Evolutionary conservation across 345 rosid species (phyloP).

Genomic region (Gossypium raimondii): DNA sequence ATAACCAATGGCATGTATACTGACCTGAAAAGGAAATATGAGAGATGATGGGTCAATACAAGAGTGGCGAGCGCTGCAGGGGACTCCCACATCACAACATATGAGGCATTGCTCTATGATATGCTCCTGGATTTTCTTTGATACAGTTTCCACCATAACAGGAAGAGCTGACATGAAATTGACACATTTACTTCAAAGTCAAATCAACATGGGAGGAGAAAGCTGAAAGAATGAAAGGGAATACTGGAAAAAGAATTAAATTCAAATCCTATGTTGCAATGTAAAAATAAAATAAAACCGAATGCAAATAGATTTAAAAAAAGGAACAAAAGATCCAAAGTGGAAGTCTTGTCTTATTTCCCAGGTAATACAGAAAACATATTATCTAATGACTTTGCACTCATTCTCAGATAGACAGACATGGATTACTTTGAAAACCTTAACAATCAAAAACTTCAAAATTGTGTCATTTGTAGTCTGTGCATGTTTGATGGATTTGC

Average conservation of each 20-base stretch:
- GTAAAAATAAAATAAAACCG: background rate
- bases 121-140: constrained; percentile 77
- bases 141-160: constrained; percentile 70
- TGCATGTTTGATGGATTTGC: constrained; percentile 2
- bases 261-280: background rate
- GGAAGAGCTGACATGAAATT: constrained; percentile 64
- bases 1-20: constrained; percentile 15
- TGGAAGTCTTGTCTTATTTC: background rate
- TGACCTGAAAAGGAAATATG: constrained; percentile 93
- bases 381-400: background rate
- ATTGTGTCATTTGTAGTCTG: background rate
- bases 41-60: constrained; percentile 87
- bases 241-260: background rate
- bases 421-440: background rate
- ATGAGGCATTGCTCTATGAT: constrained; percentile 79
- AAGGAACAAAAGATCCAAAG: background rate
- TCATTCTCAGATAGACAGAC: background rate
- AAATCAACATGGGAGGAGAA: constrained; percentile 12
- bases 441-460: background rate
- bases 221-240: background rate
- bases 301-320: too few species aligned
- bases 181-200: constrained; percentile 18
- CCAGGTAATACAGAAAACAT: background rate
- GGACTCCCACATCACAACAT: constrained; percentile 91
- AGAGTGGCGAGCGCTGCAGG: constrained; percentile 83